Evolutionary conservation across 768 basidiomycete genomes (phyloP).

Genomic region (Ramaria rubella): DNA sequence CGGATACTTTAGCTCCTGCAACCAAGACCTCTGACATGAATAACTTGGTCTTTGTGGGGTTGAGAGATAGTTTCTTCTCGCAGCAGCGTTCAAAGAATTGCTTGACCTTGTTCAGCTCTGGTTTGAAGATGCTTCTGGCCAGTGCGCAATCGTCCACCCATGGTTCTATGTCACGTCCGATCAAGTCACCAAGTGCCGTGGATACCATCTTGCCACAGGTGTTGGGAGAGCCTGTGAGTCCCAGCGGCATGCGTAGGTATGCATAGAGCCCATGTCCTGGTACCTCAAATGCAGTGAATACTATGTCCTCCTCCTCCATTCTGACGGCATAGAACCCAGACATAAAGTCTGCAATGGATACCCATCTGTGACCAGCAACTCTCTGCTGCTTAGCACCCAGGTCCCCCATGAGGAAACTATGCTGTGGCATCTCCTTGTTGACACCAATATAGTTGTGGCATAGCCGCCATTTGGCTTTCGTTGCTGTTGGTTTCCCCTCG

Average conservation of each 20-base stretch:
- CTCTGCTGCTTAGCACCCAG: slow-evolving; percentile 33
- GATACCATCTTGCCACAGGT: slow-evolving; percentile 23
- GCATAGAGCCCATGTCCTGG: slow-evolving; percentile 32
- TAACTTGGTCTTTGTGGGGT: slow-evolving; percentile 8
- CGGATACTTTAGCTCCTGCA: slow-evolving; percentile 28
- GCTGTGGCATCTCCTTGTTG: slow-evolving; percentile 15
- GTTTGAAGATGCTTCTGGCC: slow-evolving; percentile 28
- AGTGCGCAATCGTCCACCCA: slow-evolving; percentile 26
- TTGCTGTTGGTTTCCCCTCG: slow-evolving; percentile 7
- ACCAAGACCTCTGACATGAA: slow-evolving; percentile 34
- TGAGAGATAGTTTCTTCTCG: slow-evolving; percentile 6
- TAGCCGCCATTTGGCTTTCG: slow-evolving; percentile 24
- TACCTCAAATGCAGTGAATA: slow-evolving; percentile 26
- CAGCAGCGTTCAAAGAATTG: slow-evolving; percentile 11
- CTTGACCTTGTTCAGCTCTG: slow-evolving; percentile 12
- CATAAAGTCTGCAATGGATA: slow-evolving; percentile 33
- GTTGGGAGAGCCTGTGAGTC: slow-evolving; percentile 33
- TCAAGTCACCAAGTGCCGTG: slow-evolving; percentile 11
- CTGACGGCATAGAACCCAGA: slow-evolving; percentile 29
- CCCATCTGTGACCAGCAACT: slow-evolving; percentile 31
- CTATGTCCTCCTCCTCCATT: slow-evolving; percentile 6
- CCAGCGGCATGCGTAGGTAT: slow-evolving; percentile 35
- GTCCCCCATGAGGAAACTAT: slow-evolving; percentile 20
- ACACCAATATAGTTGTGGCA: slow-evolving; percentile 34
- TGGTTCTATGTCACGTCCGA: slow-evolving; percentile 5